phyloP scores from a whole-genome alignment of 306 rosid genomes.

The Herpetospermum pedunculosum region DNA sequence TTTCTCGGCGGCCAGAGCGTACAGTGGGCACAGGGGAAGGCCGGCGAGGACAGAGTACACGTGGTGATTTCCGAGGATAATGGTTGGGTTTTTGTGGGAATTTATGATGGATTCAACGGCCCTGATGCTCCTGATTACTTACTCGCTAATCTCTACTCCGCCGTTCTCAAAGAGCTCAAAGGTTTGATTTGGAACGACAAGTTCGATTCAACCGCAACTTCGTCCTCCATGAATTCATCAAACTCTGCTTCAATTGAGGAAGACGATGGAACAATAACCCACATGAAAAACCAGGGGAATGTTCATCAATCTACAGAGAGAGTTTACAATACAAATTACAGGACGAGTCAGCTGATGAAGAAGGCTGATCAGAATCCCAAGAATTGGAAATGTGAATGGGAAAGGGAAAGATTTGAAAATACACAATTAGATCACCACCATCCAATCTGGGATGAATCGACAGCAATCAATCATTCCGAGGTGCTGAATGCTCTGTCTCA shows the following conservation, averaged over 20 bases:
- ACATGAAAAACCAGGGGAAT: not conserved
- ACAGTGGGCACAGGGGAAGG: constrained; percentile 86
- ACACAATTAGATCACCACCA: constrained; percentile 1
- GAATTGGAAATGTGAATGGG: constrained; percentile 30
- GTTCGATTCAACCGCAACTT: constrained; percentile 10
- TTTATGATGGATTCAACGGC: constrained; percentile 87
- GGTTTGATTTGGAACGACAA: constrained; percentile 31
- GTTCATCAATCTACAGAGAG: not conserved
- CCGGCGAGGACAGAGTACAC: constrained; percentile 79
- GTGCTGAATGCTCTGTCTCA: constrained; percentile 49
- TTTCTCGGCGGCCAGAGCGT: constrained; percentile 30
- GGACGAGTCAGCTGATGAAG: constrained; percentile 2
- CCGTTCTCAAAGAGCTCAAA: constrained; percentile 42
- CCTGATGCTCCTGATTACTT: constrained; percentile 87
- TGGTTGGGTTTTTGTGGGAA: constrained; percentile 79
- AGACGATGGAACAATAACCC: not conserved
- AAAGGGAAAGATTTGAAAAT: constrained; percentile 18
- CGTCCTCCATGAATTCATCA: constrained; percentile 7
- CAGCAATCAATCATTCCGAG: constrained; percentile 19
- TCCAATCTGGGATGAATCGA: constrained; percentile 11
- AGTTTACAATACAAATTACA: not conserved
- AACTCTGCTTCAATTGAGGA: constrained; percentile 8
- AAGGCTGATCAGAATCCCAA: constrained; percentile 10
- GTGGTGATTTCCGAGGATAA: constrained; percentile 61
- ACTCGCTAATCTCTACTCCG: constrained; percentile 41